phyloP scores from a whole-genome alignment of 768 basidiomycete species.

The Macrolepiota fuliginosa region DNA sequence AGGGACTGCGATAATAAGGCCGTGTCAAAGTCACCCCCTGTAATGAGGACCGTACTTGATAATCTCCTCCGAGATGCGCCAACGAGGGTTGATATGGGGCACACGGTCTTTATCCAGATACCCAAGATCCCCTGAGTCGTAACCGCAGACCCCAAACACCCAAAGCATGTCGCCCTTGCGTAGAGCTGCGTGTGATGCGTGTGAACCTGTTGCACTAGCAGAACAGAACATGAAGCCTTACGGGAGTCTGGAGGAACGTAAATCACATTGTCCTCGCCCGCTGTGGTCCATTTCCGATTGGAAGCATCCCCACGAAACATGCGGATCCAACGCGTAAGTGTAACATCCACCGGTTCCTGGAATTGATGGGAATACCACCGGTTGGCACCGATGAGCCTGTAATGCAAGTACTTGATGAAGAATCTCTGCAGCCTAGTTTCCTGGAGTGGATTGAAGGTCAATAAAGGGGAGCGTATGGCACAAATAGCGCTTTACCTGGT shows the following conservation, averaged over 20 bases:
- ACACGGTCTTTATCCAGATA: neutral
- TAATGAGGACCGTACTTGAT: neutral
- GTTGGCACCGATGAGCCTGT: neutral
- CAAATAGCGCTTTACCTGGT: too few species aligned
- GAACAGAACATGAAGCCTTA: neutral
- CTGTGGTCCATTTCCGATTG: neutral
- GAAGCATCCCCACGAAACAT: neutral
- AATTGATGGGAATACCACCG: neutral
- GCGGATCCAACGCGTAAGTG: neutral
- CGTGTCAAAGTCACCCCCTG: neutral
- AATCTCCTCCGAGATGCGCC: neutral
- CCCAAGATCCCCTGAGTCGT: neutral
- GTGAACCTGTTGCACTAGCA: neutral
- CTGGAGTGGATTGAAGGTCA: neutral
- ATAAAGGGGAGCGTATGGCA: too few species aligned
- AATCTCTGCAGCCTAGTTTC: neutral
- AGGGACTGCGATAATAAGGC: neutral
- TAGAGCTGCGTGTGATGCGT: neutral
- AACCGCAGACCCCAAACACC: too few species aligned
- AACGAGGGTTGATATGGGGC: neutral
- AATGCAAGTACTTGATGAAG: neutral
- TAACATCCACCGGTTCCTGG: neutral
- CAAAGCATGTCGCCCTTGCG: too few species aligned
- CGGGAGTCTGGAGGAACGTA: neutral
- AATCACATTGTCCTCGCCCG: neutral